Evolutionary conservation across 805 yeast genomes (phyloP).

Genomic region (Ogataea nakhonphanomensis): DNA sequence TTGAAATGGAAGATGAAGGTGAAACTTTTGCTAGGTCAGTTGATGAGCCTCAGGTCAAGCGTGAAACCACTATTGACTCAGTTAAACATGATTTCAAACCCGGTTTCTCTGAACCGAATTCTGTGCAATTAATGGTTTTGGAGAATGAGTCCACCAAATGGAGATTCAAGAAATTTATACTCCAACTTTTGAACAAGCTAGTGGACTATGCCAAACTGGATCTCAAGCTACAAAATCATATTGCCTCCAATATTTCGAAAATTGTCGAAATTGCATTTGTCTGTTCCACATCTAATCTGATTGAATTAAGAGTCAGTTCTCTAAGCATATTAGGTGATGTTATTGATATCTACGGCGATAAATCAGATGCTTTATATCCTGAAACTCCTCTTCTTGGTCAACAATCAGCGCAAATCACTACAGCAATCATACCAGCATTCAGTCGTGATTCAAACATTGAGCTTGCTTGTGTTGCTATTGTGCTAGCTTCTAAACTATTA

Average conservation of each 20-base stretch:
- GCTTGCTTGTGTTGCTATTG: constrained; percentile 73
- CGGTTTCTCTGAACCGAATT: constrained; percentile 6
- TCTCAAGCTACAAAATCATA: constrained; percentile 35
- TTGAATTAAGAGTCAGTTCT: constrained; percentile 60
- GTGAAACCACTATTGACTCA: constrained; percentile 3
- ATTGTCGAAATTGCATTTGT: constrained; percentile 74
- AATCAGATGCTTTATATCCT: constrained; percentile 70
- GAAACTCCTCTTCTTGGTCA: constrained; percentile 75
- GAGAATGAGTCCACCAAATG: constrained; percentile 56
- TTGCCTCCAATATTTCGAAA: constrained; percentile 52
- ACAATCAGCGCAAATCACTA: constrained; percentile 90
- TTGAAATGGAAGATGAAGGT: constrained; percentile 22
- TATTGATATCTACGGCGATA: constrained; percentile 54
- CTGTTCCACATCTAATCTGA: constrained; percentile 71
- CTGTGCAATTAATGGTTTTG: constrained; percentile 27
- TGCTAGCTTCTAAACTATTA: constrained; percentile 72
- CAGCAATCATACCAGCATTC: constrained; percentile 88
- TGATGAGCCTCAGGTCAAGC: constrained; percentile 21
- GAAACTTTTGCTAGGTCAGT: constrained; percentile 18
- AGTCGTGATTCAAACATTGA: constrained; percentile 65
- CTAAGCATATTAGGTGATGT: constrained; percentile 62
- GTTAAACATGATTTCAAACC: constrained; percentile 2
- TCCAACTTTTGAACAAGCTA: constrained; percentile 44
- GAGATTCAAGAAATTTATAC: constrained; percentile 50
- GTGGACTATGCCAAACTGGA: constrained; percentile 40